Evolutionary conservation across 75 land plant species (phyloP), one percentile per base, ranked within the genome.

Genomic region (Cryptomeria japonica): DNA sequence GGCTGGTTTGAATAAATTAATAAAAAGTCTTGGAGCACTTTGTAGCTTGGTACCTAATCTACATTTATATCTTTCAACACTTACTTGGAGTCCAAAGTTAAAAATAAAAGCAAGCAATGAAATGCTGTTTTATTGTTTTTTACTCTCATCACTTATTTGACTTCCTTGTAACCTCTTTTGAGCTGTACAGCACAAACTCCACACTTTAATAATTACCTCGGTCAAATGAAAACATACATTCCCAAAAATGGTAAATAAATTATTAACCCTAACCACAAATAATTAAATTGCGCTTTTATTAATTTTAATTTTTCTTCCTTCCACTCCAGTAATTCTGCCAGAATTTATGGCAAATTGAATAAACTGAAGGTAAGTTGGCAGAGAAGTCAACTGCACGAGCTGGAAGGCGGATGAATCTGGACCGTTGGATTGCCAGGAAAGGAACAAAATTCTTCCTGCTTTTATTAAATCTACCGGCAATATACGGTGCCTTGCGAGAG

Each of bases 301-400:
- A n/a, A n/a, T n/a, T n/a, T n/a, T n/a, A 39, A 3, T 6, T 39
- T 82, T 46, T n/a, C 19, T 47, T 28, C 22, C 84, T 25, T 8
- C 0, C 3, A 8, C 31, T 80, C 7, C 49, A 82, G 11, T 46
- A 82, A 82, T 82, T 42, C 28, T 22, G 15, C 49, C 49, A 44
- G 51, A 42, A 82, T 42, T 82, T 28, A 82, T 82, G 84, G 84
- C 84, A 12, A 44, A 44, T 44, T 44, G 44, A 44, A 44, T 42
- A n/a, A 80, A 80, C 28, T 25, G 47, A 41, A 25, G 47, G 83
- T 80, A 44, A 25, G 49, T 31, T 41, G 84, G 14, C 84, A 46
- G 10, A 11, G 25, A 82, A 82, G 84, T 82, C 84, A 82, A 82
- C 84, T n/a, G 25, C 46, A 82, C 46, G 84, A 25, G 84, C 51